phyloP scores from a whole-genome alignment of 1,284 basidiomycete genomes.

The Mycosarcoma mackinlayi region DNA sequence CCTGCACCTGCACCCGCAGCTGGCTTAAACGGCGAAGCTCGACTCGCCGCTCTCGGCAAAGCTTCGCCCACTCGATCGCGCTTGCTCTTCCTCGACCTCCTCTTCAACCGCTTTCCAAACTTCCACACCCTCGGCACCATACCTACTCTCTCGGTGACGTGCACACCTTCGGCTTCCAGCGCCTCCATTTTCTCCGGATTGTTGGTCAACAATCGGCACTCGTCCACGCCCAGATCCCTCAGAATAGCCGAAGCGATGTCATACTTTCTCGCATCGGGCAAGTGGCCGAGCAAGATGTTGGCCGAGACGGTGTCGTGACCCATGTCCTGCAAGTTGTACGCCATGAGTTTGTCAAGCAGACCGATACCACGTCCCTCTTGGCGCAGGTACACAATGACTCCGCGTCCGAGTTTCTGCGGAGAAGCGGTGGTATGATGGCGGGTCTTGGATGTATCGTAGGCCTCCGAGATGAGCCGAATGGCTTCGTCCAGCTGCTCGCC shows the following conservation, averaged over 20 bases:
- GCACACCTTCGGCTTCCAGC: slow-evolving; percentile 83
- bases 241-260: slow-evolving; percentile 90
- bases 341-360: slow-evolving; percentile 91
- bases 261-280: slow-evolving; percentile 93
- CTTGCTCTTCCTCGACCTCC: slow-evolving; percentile 10
- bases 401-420: slow-evolving; percentile 68
- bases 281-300: slow-evolving; percentile 92
- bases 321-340: slow-evolving; percentile 97
- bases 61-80: no score
- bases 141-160: slow-evolving; percentile 83
- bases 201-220: slow-evolving; percentile 84
- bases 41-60: no score
- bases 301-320: slow-evolving; percentile 98
- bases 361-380: slow-evolving; percentile 99
- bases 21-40: no score
- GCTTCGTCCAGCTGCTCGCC: slow-evolving; percentile 98
- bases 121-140: slow-evolving; percentile 96
- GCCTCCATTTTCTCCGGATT: slow-evolving; percentile 97
- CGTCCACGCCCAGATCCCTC: slow-evolving; percentile 83
- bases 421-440: background rate
- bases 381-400: slow-evolving; percentile 95
- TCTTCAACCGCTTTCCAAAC: slow-evolving; percentile 26
- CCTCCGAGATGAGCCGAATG: slow-evolving; percentile 80
- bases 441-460: slow-evolving; percentile 68
- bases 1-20: no score